Percentiles rank a stretch among this genome's conserved stretches.
These are phyloP conservation scores for Candida nemodendra DNA, from an alignment of 805 yeast species.

Conservation along the genomic window DNA sequence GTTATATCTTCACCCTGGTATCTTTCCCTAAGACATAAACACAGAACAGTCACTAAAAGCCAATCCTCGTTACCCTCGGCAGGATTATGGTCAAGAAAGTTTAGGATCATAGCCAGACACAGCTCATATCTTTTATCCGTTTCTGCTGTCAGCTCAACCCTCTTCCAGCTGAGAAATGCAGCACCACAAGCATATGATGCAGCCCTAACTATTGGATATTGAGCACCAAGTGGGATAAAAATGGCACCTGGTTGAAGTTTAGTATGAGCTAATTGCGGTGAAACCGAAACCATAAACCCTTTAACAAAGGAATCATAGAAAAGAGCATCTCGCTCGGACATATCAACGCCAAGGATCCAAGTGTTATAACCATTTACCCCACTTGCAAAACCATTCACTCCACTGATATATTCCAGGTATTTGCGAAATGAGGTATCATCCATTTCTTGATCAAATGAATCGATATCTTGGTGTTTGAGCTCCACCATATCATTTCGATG, in stretches of 20 bases:
- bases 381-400: neutral
- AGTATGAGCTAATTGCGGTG: constrained; percentile 36
- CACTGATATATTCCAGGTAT: neutral
- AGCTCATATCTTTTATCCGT: neutral
- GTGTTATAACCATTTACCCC: neutral
- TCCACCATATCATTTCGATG: too few species aligned
- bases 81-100: neutral
- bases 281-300: constrained; percentile 33
- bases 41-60: neutral
- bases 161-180: neutral
- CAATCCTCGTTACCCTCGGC: neutral
- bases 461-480: too few species aligned
- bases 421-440: neutral
- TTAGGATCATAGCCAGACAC: neutral
- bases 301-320: constrained; percentile 29
- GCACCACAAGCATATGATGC: neutral
- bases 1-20: neutral
- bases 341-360: neutral
- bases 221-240: neutral
- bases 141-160: neutral
- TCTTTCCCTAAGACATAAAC: neutral
- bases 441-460: too few species aligned
- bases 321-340: neutral
- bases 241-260: constrained; percentile 30
- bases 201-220: neutral